Conservation (phyloP, 306 rosid genomes). For the Mimosa bimucronata region DNA sequence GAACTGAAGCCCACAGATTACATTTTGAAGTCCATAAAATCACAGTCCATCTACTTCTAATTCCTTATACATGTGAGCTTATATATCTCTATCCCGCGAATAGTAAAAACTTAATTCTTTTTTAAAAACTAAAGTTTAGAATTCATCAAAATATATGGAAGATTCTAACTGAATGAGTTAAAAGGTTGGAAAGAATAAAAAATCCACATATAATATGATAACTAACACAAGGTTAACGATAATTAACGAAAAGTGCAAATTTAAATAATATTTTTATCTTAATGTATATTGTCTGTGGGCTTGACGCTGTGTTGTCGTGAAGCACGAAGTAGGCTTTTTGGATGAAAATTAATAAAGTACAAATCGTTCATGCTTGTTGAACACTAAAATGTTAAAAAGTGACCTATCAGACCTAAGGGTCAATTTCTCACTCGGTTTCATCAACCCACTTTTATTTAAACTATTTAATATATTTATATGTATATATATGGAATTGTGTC, state of each 20-base stretch:
- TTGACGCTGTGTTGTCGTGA: not conserved
- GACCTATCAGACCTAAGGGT: not conserved
- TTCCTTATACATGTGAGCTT: not conserved
- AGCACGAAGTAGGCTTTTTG: not conserved
- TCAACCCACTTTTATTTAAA: not conserved
- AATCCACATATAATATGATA: not conserved
- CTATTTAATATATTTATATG: too few relatives aligned
- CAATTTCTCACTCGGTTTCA: constrained; percentile 15
- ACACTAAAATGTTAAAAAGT: not conserved
- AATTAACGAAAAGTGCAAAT: not conserved
- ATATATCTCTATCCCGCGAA: not conserved
- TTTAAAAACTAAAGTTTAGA: too few relatives aligned
- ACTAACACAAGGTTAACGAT: not conserved
- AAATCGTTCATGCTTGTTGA: not conserved
- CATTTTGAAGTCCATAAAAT: not conserved
- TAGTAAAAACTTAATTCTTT: not conserved
- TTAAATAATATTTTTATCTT: too few relatives aligned
- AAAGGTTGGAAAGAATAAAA: not conserved
- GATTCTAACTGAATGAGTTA: not conserved
- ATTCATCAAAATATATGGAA: too few relatives aligned
- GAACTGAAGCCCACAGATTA: not conserved
- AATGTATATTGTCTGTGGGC: not conserved
- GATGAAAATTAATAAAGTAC: not conserved
- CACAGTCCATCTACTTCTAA: not conserved
- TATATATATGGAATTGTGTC: too few relatives aligned